phyloP scores from a whole-genome alignment of 208 protist species.

The Plasmodiophora brassicae region DNA sequence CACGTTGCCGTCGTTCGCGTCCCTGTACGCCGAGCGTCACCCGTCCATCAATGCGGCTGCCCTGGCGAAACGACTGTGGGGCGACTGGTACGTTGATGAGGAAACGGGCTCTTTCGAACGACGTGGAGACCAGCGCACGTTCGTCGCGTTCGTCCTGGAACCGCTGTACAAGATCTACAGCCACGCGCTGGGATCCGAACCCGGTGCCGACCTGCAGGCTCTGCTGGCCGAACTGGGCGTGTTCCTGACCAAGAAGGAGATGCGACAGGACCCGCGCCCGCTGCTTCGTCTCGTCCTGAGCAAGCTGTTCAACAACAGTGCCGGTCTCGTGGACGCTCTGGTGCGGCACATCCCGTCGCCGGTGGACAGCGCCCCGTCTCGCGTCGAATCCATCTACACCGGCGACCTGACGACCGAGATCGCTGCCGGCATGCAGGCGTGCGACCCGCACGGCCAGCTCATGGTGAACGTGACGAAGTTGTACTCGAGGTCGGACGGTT shows the following conservation, averaged over 20 bases:
- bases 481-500: conserved; percentile 47
- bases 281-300: conserved; percentile 15
- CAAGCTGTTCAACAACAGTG: conserved; percentile 18
- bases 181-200: conserved; percentile 39
- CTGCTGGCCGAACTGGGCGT: conserved; percentile 45
- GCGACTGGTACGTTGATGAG: conserved; percentile 79
- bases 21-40: conserved; percentile 78
- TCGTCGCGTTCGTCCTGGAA: conserved; percentile 95
- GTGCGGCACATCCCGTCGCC: background rate
- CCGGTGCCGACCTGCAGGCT: background rate
- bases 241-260: conserved; percentile 36
- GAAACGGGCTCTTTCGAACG: background rate
- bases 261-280: conserved; percentile 11
- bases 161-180: conserved; percentile 94
- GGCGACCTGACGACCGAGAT: conserved; percentile 56
- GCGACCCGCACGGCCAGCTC: conserved; percentile 60
- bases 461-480: conserved; percentile 75
- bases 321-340: conserved; percentile 8
- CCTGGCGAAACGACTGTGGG: conserved; percentile 79
- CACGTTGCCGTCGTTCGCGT: conserved; percentile 81
- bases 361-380: conserved; percentile 42
- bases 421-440: conserved; percentile 55
- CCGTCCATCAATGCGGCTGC: background rate
- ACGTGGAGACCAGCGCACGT: conserved; percentile 68
- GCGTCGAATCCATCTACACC: conserved; percentile 64